phyloP scores from a whole-genome alignment of 371 early-diverging fungal species.

The Syncephalastrum sp. region DNA sequence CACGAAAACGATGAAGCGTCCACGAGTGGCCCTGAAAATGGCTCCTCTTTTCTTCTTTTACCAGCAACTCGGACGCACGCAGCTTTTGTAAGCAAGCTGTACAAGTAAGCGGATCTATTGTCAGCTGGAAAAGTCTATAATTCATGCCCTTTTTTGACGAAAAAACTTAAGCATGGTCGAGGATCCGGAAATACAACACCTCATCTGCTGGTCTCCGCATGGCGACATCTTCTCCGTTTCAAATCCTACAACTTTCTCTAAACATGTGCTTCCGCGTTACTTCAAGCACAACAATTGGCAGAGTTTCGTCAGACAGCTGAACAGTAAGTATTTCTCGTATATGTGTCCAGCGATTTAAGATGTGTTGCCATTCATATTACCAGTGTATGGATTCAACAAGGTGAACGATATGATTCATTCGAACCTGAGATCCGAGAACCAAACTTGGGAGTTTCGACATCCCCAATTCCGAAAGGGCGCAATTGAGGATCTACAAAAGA shows the following conservation, averaged over 20 bases:
- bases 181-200: constrained; percentile 52
- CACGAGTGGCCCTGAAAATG: neutral
- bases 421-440: constrained; percentile 53
- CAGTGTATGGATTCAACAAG: constrained; percentile 61
- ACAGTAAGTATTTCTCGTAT: constrained; percentile 44
- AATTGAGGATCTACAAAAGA: constrained; percentile 53
- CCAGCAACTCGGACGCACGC: constrained; percentile 41
- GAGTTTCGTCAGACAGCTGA: constrained; percentile 85
- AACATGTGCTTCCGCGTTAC: constrained; percentile 65
- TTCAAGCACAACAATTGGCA: constrained; percentile 89
- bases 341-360: neutral
- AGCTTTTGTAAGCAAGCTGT: constrained; percentile 65
- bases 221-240: constrained; percentile 67
- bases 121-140: neutral
- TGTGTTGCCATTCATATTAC: constrained; percentile 3
- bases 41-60: constrained; percentile 2
- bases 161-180: constrained; percentile 51
- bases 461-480: constrained; percentile 64
- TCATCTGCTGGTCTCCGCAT: constrained; percentile 62
- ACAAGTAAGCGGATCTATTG: constrained; percentile 39
- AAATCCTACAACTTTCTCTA: constrained; percentile 58
- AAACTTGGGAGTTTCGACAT: constrained; percentile 75
- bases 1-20: neutral
- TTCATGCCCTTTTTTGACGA: neutral
- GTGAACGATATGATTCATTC: constrained; percentile 68